Evolutionary conservation across 495 filamentous ascomycete genomes (phyloP), one percentile per base, ranked within the genome.

Genomic region (Lichina pygmaea): DNA sequence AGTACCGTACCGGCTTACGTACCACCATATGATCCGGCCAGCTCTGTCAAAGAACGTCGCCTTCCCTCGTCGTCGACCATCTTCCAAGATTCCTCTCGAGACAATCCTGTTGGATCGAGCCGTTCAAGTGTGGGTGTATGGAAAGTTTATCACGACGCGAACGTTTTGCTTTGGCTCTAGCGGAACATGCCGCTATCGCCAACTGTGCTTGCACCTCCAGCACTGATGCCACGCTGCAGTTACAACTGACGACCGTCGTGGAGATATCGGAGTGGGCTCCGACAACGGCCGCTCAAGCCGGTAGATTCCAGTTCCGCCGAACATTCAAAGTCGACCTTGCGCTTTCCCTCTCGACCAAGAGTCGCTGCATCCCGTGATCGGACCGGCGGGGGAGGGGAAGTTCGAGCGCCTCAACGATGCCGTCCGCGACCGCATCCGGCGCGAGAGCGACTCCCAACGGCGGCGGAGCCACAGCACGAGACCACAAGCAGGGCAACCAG

Each of bases 401-500:
- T 12, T 12, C 38, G 34, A 15, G 31, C 31, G 30, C 44, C 34
- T 24, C 24, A 24, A 41, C 30, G 8, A 91, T 92, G 85, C 72
- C 81, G 48, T 75, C 75, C 51, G 78, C 81, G 50, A 76, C 71
- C 53, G 66, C 85, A 47, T 78, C 78, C 46, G 81, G 83, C 51
- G 67, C 73, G 44, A 74, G 85, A 53, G 63, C 70, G 59, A 57
- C 57, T 44, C 53, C 60, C 37, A 68, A 70, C 54, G 72, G 74
- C 34, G 58, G 54, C 46, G 62, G 68, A 38, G 70, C 81, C 42
- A 77, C 77, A 59, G 71, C 68, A 55, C 77, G 81, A 48, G 74
- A 83, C 33, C 89, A 95, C 62, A 86, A 89, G 55, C 86, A 95
- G 54, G 89, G 89, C 49, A 92, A 85, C 58, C 79, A 86, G 57